Conservation (phyloP, 768 basidiomycete species). For the Mycena vulgaris region DNA sequence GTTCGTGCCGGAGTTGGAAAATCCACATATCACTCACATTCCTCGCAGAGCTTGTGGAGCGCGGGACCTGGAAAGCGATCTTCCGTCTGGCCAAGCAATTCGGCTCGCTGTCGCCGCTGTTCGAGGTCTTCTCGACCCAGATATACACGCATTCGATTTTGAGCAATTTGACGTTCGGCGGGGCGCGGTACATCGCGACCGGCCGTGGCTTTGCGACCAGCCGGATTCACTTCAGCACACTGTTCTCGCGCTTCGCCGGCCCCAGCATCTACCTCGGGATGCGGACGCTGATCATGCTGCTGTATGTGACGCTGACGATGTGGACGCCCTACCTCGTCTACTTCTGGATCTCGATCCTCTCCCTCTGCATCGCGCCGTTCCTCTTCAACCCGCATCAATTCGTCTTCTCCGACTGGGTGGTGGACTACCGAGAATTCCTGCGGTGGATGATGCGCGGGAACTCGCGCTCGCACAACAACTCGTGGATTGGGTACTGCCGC, state of each 20-base stretch:
- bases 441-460: conserved; percentile 99
- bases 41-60: conserved; percentile 89
- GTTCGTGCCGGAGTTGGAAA: conserved; percentile 56
- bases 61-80: conserved; percentile 93
- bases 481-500: conserved; percentile 99
- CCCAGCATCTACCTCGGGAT: conserved; percentile 98
- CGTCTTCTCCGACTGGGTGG: conserved; percentile 95
- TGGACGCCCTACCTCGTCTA: conserved; percentile 96
- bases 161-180: conserved; percentile 97
- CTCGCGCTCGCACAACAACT: conserved; percentile 96
- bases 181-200: conserved; percentile 98
- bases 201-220: conserved; percentile 99
- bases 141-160: conserved; percentile 98
- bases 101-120: conserved; percentile 92
- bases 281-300: conserved; percentile 91
- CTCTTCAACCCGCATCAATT: conserved; percentile 99
- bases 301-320: conserved; percentile 93
- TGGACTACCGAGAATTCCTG: conserved; percentile 96
- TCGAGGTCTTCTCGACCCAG: conserved; percentile 98
- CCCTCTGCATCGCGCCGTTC: conserved; percentile 96
- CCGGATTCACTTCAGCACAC: conserved; percentile 93
- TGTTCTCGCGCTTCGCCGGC: conserved; percentile 99
- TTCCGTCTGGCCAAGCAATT: conserved; percentile 96
- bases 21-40: conserved; percentile 31
- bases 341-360: conserved; percentile 97